phyloP scores from a whole-genome alignment of 306 rosid species.

The Inga oerstediana region DNA sequence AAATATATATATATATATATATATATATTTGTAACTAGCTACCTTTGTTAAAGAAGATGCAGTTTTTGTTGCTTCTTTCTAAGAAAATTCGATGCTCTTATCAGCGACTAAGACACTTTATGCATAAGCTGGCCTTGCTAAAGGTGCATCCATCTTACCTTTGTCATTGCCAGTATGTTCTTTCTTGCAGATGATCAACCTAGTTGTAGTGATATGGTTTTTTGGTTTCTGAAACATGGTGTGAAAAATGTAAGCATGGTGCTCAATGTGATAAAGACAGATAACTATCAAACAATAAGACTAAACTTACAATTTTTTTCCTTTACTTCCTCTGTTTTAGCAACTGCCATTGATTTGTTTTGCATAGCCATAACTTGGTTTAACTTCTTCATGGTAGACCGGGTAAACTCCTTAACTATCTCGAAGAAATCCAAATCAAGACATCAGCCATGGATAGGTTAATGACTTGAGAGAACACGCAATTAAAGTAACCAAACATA shows the following conservation, averaged over 20 bases:
- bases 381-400: constrained; percentile 91
- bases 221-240: constrained; percentile 71
- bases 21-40: too few relatives aligned
- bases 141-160: constrained; percentile 49
- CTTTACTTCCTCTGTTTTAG: constrained; percentile 93
- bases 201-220: constrained; percentile 89
- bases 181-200: constrained; percentile 89
- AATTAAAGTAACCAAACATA: too few relatives aligned
- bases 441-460: background rate
- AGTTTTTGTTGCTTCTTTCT: constrained; percentile 62
- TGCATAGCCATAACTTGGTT: constrained; percentile 97
- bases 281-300: constrained; percentile 24
- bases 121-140: background rate
- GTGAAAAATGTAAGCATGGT: constrained; percentile 18
- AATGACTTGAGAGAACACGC: background rate
- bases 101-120: constrained; percentile 20
- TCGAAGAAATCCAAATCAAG: background rate
- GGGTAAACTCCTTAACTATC: constrained; percentile 71
- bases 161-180: constrained; percentile 78
- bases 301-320: constrained; percentile 68
- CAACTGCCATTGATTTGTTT: constrained; percentile 91
- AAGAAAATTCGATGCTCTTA: constrained; percentile 85
- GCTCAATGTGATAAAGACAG: background rate
- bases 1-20: too few relatives aligned
- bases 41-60: constrained; percentile 29